Percentiles rank a stretch among this genome's conserved stretches.
Evolutionary conservation across 495 filamentous ascomycete species (phyloP).

Genomic region (Cairneyella variabilis): DNA sequence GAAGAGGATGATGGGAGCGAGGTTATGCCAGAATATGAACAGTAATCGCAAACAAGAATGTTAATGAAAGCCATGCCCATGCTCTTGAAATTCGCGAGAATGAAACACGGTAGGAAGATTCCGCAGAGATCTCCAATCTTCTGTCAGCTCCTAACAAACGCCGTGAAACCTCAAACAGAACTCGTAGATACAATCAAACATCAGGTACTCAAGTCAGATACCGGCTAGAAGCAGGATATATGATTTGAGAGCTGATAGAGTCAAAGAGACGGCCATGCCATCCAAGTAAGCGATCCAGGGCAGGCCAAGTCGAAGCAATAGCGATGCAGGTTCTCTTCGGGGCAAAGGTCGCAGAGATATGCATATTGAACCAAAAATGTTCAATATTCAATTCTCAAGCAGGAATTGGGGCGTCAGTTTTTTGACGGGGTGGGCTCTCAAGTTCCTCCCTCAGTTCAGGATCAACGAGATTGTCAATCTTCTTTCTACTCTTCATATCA

Average conservation of each 20-base stretch:
- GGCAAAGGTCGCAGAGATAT: no score
- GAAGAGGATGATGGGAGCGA: slow-evolving; percentile 10
- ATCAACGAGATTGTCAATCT: slow-evolving; percentile 43
- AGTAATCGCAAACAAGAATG: slow-evolving; percentile 18
- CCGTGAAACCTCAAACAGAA: slow-evolving; percentile 26
- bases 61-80: slow-evolving; percentile 21
- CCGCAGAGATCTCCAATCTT: slow-evolving; percentile 24
- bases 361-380: not conserved
- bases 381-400: no score
- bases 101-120: slow-evolving; percentile 13
- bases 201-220: not conserved
- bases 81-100: slow-evolving; percentile 12
- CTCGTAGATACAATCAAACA: slow-evolving; percentile 27
- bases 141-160: slow-evolving; percentile 24
- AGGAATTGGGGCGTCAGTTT: slow-evolving; percentile 14
- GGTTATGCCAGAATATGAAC: slow-evolving; percentile 29
- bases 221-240: not conserved
- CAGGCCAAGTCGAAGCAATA: no score
- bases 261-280: not conserved
- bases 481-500: slow-evolving; percentile 53
- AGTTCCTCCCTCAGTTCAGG: slow-evolving; percentile 37
- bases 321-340: no score
- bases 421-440: slow-evolving; percentile 28
- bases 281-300: not conserved
- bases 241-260: not conserved